Evolutionary conservation across 1,284 basidiomycete genomes (phyloP).

Genomic region (Trichosporon sp.): DNA sequence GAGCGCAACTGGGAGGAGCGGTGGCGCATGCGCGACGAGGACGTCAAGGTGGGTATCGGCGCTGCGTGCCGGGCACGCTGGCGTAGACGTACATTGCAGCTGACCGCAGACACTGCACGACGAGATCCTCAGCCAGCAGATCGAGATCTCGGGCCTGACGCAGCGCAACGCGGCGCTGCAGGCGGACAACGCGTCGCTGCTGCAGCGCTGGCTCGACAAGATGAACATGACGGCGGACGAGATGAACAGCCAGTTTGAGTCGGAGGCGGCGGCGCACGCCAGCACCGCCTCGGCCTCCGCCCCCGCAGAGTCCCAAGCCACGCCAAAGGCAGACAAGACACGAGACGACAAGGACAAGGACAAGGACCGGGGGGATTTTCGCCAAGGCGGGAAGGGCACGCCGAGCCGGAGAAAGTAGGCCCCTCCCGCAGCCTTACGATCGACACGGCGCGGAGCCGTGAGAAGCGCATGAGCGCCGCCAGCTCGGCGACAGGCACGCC

Average conservation of each 20-base stretch:
- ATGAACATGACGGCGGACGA: slow-evolving; percentile 88
- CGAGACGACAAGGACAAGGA: neutral
- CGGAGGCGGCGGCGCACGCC: slow-evolving; percentile 25
- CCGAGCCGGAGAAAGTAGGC: slow-evolving; percentile 7
- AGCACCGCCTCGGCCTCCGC: neutral
- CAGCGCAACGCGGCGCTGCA: slow-evolving; percentile 77
- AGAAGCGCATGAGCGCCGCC: neutral
- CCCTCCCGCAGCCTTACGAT: neutral
- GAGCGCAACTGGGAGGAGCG: slow-evolving; percentile 69
- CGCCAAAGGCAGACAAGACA: neutral
- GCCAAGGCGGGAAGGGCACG: slow-evolving; percentile 30
- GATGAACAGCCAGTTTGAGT: slow-evolving; percentile 73
- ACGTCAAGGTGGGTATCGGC: slow-evolving; percentile 65
- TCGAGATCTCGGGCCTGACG: slow-evolving; percentile 84
- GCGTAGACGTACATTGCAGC: neutral
- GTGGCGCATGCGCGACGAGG: slow-evolving; percentile 81
- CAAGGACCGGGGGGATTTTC: slow-evolving; percentile 33
- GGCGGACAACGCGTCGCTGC: slow-evolving; percentile 87
- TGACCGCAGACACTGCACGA: slow-evolving; percentile 76
- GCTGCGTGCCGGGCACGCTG: neutral
- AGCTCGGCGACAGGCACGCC: neutral
- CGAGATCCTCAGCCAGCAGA: slow-evolving; percentile 81
- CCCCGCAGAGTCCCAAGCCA: neutral
- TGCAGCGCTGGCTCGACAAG: slow-evolving; percentile 92
- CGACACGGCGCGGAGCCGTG: neutral